Base-by-base conservation (phyloP, 2,329 filamentous ascomycete species). In the Exophiala alcalophila region DNA sequence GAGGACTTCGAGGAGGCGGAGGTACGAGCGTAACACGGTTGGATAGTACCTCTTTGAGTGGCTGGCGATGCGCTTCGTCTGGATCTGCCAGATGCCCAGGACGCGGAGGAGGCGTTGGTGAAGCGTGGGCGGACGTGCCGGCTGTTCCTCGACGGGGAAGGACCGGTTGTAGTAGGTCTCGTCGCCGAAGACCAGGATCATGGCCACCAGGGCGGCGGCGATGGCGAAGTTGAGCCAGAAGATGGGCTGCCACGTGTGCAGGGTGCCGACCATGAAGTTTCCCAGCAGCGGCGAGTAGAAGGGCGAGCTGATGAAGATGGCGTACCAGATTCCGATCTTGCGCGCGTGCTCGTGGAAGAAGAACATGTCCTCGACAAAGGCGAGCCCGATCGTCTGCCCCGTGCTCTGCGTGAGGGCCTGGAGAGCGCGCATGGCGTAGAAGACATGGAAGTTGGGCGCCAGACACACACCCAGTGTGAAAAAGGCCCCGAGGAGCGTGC, bases 361-460 rank as follows among this genome's bases (percentile, higher is more conserved):
- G 54, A 64, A 65, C 52, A 66, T 61, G 43, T 66, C 64, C 46
- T 65, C 60, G 40, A 70, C 64, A 50, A 63, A 67, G 59, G 65
- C 65, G 15, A 70, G 57, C 2, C 63, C 66, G 21, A 61, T 61
- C 1, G 57, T 62, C 49, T 70, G 64, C 0, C 61, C 59, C 2
- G 64, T 62, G 4, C 59, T 67, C 5, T 59, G 63, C 51, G 68
- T 67, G 53, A 70, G 63, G 6, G 66, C 68, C 31, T 69, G 67
- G 2, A 71, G 50, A 19, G 68, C 65, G 1, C 68, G 59, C 1
- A 63, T 60, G 10, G 64, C 65, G 55, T 66, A 61, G 52, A 64
- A 69, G 0, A 56, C 57, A 11, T 62, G 51, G 40, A 65, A 69
- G 1, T 42, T 57, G 3, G 49, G 53, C 1, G 65, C 57, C 9